Percentiles rank a stretch among this genome's conserved stretches.
Evolutionary conservation across 2,329 filamentous ascomycete genomes (phyloP).

Genomic region (Penicillium sp.): DNA sequence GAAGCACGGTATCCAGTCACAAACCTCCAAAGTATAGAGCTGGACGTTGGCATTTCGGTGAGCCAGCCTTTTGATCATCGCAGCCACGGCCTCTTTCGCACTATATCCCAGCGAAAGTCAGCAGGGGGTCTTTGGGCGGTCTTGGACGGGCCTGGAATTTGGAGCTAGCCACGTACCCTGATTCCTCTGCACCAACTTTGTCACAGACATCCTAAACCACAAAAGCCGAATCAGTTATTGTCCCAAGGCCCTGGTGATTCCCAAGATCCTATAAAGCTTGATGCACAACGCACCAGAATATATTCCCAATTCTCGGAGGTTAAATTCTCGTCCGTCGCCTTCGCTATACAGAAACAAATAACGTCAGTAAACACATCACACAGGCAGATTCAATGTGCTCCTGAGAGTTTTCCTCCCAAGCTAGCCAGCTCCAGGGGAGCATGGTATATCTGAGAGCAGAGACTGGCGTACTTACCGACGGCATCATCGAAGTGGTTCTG

Average conservation of each 20-base stretch:
- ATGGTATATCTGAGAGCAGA: not conserved
- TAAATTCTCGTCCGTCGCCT: constrained; percentile 96
- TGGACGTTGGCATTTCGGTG: constrained; percentile 96
- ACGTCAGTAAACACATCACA: constrained; percentile 24
- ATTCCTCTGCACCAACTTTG: constrained; percentile 53
- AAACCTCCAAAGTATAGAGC: constrained; percentile 84
- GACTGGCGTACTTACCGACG: constrained; percentile 52
- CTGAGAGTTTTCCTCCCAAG: not conserved
- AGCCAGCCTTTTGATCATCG: constrained; percentile 86
- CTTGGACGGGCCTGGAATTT: not conserved
- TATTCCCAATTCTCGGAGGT: constrained; percentile 79
- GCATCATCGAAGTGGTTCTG: constrained; percentile 69
- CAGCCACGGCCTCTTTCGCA: constrained; percentile 80
- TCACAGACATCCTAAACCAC: constrained; percentile 56
- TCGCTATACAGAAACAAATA: constrained; percentile 49
- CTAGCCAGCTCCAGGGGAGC: not conserved
- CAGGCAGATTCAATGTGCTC: not conserved
- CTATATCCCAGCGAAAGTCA: constrained; percentile 32
- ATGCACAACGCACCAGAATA: constrained; percentile 53
- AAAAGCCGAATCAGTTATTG: constrained; percentile 11
- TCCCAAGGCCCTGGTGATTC: not conserved
- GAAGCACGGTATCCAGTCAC: constrained; percentile 14
- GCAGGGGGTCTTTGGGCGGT: not conserved
- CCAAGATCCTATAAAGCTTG: not conserved
- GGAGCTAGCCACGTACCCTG: constrained; percentile 37